Percentiles rank a stretch among this genome's conserved stretches.
Evolutionary conservation across 495 filamentous ascomycete genomes (phyloP).

Genomic region (Penicillium desertorum): DNA sequence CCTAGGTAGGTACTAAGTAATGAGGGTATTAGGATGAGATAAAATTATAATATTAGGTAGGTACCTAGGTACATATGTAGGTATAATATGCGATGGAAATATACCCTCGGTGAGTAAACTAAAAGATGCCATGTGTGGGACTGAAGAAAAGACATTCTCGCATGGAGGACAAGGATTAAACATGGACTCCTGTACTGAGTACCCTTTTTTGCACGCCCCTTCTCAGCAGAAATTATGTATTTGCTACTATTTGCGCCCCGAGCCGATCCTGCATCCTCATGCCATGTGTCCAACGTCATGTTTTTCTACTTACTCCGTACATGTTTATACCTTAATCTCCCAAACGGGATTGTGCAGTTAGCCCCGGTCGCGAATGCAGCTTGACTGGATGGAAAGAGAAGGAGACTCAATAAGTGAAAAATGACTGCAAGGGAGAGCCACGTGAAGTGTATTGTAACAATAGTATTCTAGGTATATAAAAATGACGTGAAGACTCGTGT

Average conservation of each 20-base stretch:
- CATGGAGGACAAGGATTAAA: constrained; percentile 2
- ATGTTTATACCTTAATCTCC: background rate
- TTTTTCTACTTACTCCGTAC: background rate
- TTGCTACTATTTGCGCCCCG: background rate
- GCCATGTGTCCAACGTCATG: constrained; percentile 25
- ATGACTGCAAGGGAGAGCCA: constrained; percentile 6
- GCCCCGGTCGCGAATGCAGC: constrained; percentile 17
- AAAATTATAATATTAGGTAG: too few species aligned
- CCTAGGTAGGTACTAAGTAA: too few species aligned
- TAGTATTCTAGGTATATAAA: constrained; percentile 4
- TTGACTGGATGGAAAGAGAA: constrained; percentile 11
- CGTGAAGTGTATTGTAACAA: constrained; percentile 18
- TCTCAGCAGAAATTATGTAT: background rate
- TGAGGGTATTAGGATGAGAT: background rate
- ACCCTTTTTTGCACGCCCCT: too few species aligned
- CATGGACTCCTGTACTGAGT: background rate
- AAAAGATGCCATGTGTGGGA: constrained; percentile 6
- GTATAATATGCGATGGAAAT: background rate
- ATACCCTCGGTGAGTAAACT: background rate
- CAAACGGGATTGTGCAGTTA: constrained; percentile 11
- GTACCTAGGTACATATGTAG: background rate
- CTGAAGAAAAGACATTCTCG: background rate
- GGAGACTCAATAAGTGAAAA: constrained; percentile 1
- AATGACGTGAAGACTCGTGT: constrained; percentile 13
- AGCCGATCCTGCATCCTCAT: constrained; percentile 5